Percentiles rank a stretch among this genome's conserved stretches.
Conservation (phyloP, 1,139 yeast genomes). For the Debaryomyces psychrophilus region DNA sequence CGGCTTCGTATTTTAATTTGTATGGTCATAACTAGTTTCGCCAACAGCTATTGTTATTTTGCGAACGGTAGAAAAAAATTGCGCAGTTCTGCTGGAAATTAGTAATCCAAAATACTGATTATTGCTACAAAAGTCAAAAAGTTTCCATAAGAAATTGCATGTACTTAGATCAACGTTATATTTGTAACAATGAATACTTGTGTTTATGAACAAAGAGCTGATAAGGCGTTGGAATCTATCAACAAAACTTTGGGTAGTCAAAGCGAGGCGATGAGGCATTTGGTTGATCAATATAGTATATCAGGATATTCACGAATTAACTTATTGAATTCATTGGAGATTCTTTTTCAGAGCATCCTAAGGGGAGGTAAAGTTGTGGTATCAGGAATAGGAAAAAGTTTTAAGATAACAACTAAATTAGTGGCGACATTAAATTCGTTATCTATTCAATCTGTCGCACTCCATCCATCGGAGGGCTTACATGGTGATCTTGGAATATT, state of each 20-base stretch:
- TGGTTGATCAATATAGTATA: conserved; percentile 33
- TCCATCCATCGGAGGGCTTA: conserved; percentile 87
- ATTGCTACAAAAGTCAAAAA: neutral
- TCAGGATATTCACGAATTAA: conserved; percentile 52
- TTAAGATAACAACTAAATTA: conserved; percentile 73
- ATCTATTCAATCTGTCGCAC: conserved; percentile 64
- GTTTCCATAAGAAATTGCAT: neutral
- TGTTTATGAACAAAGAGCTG: conserved; percentile 5
- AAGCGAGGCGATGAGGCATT: conserved; percentile 36
- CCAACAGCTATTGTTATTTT: neutral
- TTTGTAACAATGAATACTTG: neutral
- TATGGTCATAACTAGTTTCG: neutral
- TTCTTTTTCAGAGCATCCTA: conserved; percentile 50
- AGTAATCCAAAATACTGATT: neutral
- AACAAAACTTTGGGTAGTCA: conserved; percentile 35
- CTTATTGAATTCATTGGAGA: conserved; percentile 51
- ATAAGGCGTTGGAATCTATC: conserved; percentile 22
- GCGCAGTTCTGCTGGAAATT: conserved; percentile 1
- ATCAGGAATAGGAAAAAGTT: conserved; percentile 85
- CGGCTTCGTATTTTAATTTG: neutral
- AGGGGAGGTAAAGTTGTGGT: conserved; percentile 70
- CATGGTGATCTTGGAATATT: conserved; percentile 88
- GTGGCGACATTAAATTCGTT: conserved; percentile 84
- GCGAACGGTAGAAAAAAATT: neutral
- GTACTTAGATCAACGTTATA: neutral